Conservation (phyloP, 2,329 filamentous ascomycete species). For the Fusarium robinianum region DNA sequence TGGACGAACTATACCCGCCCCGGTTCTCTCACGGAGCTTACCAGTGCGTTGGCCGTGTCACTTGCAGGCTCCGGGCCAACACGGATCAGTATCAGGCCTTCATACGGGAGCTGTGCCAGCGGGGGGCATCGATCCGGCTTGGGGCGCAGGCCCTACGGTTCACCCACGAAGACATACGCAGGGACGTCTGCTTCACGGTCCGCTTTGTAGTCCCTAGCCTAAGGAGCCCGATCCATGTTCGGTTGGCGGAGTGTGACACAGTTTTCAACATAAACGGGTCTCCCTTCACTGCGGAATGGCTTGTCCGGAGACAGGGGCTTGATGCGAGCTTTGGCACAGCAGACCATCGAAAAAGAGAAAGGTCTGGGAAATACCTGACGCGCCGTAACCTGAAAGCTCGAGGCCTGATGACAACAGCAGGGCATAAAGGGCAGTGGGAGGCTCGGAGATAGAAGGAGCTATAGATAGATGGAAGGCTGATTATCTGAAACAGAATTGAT, state of each 20-base stretch:
- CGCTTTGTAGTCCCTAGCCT: constrained; percentile 9
- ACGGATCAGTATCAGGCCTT: constrained; percentile 9
- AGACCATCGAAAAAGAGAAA: constrained; percentile 12
- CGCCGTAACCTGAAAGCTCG: background rate
- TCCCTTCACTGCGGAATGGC: constrained; percentile 17
- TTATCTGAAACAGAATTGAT: too few species aligned
- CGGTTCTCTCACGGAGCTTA: constrained; percentile 8
- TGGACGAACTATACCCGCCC: constrained; percentile 9
- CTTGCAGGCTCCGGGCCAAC: constrained; percentile 6
- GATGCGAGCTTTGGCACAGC: constrained; percentile 10
- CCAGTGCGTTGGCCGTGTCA: constrained; percentile 10
- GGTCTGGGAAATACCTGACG: background rate
- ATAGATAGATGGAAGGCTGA: too few species aligned
- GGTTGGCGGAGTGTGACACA: constrained; percentile 1
- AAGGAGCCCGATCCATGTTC: too few species aligned
- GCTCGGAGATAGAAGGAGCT: too few species aligned
- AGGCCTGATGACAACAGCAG: background rate
- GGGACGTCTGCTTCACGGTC: constrained; percentile 3
- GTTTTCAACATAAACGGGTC: constrained; percentile 15
- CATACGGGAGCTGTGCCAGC: background rate
- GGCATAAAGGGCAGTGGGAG: too few species aligned
- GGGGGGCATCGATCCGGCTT: background rate
- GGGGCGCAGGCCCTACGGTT: constrained; percentile 5
- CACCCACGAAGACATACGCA: constrained; percentile 1
- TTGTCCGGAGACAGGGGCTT: constrained; percentile 12